Percentiles rank a stretch among this genome's conserved stretches.
Conservation (phyloP, 768 basidiomycete species). For the Termitomyces heimii region DNA sequence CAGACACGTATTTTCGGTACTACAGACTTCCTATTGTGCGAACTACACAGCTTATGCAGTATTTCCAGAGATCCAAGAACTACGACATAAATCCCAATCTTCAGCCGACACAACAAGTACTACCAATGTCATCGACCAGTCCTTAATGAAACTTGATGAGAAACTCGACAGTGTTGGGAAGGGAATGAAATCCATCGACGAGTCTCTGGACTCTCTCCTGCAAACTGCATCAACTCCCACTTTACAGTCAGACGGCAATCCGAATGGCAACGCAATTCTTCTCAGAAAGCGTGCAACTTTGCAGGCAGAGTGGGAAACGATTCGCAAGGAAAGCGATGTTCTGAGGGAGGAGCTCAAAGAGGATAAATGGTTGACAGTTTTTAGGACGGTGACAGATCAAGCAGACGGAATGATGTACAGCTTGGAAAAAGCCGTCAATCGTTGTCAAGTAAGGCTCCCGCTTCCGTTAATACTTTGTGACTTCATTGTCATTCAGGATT, state of each 20-base stretch:
- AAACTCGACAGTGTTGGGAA: constrained; percentile 67
- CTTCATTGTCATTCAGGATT: constrained; percentile 46
- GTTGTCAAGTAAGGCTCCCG: constrained; percentile 66
- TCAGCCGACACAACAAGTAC: constrained; percentile 50
- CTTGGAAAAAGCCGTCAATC: constrained; percentile 86
- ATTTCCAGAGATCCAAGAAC: constrained; percentile 78
- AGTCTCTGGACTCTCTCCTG: constrained; percentile 57
- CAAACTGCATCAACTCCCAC: constrained; percentile 44
- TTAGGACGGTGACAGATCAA: constrained; percentile 89
- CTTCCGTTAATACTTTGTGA: constrained; percentile 4
- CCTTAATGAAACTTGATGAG: constrained; percentile 75
- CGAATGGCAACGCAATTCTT: constrained; percentile 41
- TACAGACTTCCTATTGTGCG: neutral
- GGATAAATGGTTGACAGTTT: constrained; percentile 95
- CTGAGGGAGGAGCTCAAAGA: constrained; percentile 91
- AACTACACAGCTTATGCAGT: constrained; percentile 3
- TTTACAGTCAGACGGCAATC: constrained; percentile 27
- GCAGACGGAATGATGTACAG: constrained; percentile 98
- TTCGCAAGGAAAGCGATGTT: constrained; percentile 74
- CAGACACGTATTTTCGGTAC: constrained; percentile 88
- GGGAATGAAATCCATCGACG: constrained; percentile 64
- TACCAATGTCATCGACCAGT: constrained; percentile 73
- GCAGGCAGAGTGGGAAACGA: constrained; percentile 71
- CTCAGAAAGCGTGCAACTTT: constrained; percentile 73
- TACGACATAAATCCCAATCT: constrained; percentile 80